phyloP scores from a whole-genome alignment of 805 yeast genomes.

The Jamesozyma jinghongensis region DNA sequence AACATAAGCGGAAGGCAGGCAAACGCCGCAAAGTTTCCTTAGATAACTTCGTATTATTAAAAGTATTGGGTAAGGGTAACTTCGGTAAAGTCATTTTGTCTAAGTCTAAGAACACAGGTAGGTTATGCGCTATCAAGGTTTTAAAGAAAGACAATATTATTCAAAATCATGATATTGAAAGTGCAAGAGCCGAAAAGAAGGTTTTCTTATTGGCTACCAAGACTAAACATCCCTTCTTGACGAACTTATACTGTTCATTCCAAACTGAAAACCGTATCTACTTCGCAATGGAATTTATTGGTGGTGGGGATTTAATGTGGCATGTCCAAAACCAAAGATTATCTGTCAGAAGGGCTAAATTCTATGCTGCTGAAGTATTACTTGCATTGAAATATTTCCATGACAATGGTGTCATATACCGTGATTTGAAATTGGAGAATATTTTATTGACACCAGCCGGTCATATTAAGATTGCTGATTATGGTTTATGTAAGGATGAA shows the following conservation, averaged over 20 bases:
- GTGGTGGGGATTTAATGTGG: slow-evolving; percentile 99
- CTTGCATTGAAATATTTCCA: slow-evolving; percentile 88
- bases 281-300: slow-evolving; percentile 95
- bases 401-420: slow-evolving; percentile 89
- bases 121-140: slow-evolving; percentile 90
- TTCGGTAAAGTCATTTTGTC: slow-evolving; percentile 98
- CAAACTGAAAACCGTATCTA: slow-evolving; percentile 96
- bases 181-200: slow-evolving; percentile 88
- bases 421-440: slow-evolving; percentile 93
- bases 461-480: slow-evolving; percentile 93
- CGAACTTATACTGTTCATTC: slow-evolving; percentile 88
- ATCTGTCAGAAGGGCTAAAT: slow-evolving; percentile 86
- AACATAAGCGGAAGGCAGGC: slow-evolving; percentile 20
- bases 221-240: slow-evolving; percentile 85
- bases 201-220: slow-evolving; percentile 78
- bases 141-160: slow-evolving; percentile 92
- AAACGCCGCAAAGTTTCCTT: slow-evolving; percentile 72
- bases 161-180: slow-evolving; percentile 92
- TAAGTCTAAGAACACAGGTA: slow-evolving; percentile 73
- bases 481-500: slow-evolving; percentile 91
- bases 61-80: slow-evolving; percentile 96
- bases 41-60: slow-evolving; percentile 88
- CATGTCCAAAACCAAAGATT: slow-evolving; percentile 91
- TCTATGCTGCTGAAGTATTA: slow-evolving; percentile 93
- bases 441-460: slow-evolving; percentile 83